A percentile compares a stretch with the other conserved stretches of the same genome.
These are phyloP conservation scores for Aspergillus terreus DNA, from an alignment of 2,329 filamentous ascomycete species.

Conservation along the genomic window DNA sequence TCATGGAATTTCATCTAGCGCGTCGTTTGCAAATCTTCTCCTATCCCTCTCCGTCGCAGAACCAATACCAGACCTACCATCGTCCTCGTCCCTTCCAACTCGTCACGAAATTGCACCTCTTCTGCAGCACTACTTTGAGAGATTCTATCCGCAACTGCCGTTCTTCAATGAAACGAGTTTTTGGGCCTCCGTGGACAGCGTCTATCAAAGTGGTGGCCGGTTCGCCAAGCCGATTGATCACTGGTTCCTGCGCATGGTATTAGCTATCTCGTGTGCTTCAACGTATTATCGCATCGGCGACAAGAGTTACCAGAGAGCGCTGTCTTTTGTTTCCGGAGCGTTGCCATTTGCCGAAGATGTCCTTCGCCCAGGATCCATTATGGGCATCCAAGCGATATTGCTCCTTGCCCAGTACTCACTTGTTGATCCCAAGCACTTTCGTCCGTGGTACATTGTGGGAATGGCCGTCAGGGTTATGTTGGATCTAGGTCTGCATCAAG, in stretches of 20 bases:
- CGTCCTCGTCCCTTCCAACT: slow-evolving; percentile 62
- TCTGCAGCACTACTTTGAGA: slow-evolving; percentile 79
- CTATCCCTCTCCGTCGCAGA: slow-evolving; percentile 77
- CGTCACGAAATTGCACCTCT: slow-evolving; percentile 65
- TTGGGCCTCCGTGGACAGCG: slow-evolving; percentile 72
- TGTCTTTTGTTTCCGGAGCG: slow-evolving; percentile 61
- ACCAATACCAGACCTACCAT: slow-evolving; percentile 55
- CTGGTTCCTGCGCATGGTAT: slow-evolving; percentile 84
- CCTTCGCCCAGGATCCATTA: slow-evolving; percentile 76
- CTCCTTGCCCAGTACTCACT: slow-evolving; percentile 86
- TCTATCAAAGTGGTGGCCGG: slow-evolving; percentile 69
- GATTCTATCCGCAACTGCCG: slow-evolving; percentile 75
- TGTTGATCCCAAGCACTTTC: slow-evolving; percentile 85
- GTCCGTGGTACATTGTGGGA: slow-evolving; percentile 90
- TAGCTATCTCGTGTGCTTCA: slow-evolving; percentile 75
- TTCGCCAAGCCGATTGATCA: slow-evolving; percentile 65
- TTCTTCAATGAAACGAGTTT: slow-evolving; percentile 78
- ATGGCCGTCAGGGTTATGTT: slow-evolving; percentile 83
- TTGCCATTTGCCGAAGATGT: slow-evolving; percentile 77
- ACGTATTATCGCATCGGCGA: slow-evolving; percentile 66
- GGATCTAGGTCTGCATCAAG: slow-evolving; percentile 89
- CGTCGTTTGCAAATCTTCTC: slow-evolving; percentile 88
- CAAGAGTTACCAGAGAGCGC: slow-evolving; percentile 59
- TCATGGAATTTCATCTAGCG: slow-evolving; percentile 79
- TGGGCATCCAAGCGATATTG: slow-evolving; percentile 81